A percentile compares a stretch with the other conserved stretches of the same genome.
These are phyloP conservation scores for Aquilaria malaccensis DNA, from an alignment of 345 rosid species.

Conservation along the genomic window DNA sequence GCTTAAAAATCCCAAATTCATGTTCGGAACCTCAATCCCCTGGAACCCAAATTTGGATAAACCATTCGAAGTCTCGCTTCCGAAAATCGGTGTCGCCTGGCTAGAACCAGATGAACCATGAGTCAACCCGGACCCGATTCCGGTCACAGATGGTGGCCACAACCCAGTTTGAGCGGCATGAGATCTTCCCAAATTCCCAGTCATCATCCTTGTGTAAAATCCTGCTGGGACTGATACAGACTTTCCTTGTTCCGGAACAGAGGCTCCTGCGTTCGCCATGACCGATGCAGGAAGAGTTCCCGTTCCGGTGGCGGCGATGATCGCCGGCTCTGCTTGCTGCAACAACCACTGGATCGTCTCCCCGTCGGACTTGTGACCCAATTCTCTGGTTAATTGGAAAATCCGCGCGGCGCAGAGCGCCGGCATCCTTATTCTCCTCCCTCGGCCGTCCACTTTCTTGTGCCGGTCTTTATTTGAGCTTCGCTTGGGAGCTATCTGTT, in stretches of 20 bases:
- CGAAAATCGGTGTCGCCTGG: constrained; percentile 25
- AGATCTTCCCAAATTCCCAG: constrained; percentile 34
- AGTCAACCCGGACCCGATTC: constrained; percentile 39
- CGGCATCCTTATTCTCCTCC: constrained; percentile 72
- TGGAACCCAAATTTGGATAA: constrained; percentile 36
- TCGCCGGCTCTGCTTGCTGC: constrained; percentile 59
- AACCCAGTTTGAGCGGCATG: constrained; percentile 18
- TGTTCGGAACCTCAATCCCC: constrained; percentile 44
- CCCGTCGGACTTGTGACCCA: constrained; percentile 72
- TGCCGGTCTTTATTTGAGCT: constrained; percentile 67
- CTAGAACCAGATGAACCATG: constrained; percentile 30
- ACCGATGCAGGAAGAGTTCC: constrained; percentile 65
- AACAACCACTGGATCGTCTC: constrained; percentile 73
- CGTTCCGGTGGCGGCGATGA: constrained; percentile 64
- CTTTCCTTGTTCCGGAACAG: constrained; percentile 43
- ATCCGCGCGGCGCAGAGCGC: constrained; percentile 73
- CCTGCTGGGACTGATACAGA: constrained; percentile 41
- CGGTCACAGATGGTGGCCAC: constrained; percentile 39
- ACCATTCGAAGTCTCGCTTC: constrained; percentile 22
- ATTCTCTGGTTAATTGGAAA: constrained; percentile 63
- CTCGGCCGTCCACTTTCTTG: constrained; percentile 72
- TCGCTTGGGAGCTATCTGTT: constrained; percentile 49
- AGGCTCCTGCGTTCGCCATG: constrained; percentile 33
- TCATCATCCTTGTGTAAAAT: constrained; percentile 30
- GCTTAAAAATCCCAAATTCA: constrained; percentile 45